Evolutionary conservation across 257 asterid genomes (phyloP).

Genomic region (Orobanche coerulescens): DNA sequence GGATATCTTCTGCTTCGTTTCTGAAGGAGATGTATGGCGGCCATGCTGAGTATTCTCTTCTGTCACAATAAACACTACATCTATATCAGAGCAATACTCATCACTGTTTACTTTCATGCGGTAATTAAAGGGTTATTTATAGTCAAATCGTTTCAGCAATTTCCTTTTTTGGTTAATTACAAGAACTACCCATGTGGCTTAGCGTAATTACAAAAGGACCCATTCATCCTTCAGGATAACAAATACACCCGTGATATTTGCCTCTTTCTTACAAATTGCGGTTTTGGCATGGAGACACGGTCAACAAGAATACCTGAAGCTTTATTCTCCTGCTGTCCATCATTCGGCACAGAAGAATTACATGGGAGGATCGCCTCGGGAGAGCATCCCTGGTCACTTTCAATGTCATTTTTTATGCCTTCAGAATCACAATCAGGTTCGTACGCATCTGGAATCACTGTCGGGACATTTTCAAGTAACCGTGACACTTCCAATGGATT

Average conservation of each 20-base stretch:
- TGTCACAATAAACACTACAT: constrained; percentile 15
- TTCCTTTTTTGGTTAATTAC: too few species aligned
- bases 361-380: constrained; percentile 19
- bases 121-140: too few species aligned
- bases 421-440: constrained; percentile 28
- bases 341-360: constrained; percentile 15
- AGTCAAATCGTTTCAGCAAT: too few species aligned
- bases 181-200: too few species aligned
- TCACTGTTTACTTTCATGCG: too few species aligned
- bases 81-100: constrained; percentile 12
- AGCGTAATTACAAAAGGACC: too few species aligned
- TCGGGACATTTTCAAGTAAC: constrained; percentile 39
- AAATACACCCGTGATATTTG: too few species aligned
- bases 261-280: too few species aligned
- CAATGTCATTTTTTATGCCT: constrained; percentile 15
- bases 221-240: too few species aligned
- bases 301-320: constrained; percentile 31
- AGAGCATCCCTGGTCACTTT: constrained; percentile 26
- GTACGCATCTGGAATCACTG: constrained; percentile 41
- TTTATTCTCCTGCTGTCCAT: constrained; percentile 17
- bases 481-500: constrained; percentile 36
- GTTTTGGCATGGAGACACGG: not conserved
- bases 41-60: constrained; percentile 21
- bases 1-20: constrained; percentile 8
- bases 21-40: constrained; percentile 10